Evolutionary conservation across 116 monocot species (phyloP).

Genomic region (Thalassia testudinum): DNA sequence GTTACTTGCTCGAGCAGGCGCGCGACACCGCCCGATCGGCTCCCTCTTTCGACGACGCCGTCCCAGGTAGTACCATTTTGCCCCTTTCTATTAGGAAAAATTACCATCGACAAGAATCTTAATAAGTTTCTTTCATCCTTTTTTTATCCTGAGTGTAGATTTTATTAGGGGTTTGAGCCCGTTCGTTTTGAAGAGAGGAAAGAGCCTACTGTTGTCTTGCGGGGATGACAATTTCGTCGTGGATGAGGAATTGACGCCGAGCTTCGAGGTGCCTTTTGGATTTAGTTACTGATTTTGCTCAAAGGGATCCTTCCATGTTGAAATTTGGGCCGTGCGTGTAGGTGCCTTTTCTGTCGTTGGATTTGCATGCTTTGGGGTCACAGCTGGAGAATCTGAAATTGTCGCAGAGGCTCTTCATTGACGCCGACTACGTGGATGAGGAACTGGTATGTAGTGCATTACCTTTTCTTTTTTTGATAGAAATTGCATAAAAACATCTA

Average conservation of each 20-base stretch:
- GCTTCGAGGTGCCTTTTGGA: slow-evolving; percentile 29
- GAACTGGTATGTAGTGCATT: slow-evolving; percentile 31
- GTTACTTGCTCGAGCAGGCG: slow-evolving; percentile 56
- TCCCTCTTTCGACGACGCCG: slow-evolving; percentile 2
- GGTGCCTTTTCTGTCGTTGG: slow-evolving; percentile 77
- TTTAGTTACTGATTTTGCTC: background rate
- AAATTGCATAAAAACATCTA: too few relatives aligned
- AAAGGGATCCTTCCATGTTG: too few relatives aligned
- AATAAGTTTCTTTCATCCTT: background rate
- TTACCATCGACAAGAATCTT: too few relatives aligned
- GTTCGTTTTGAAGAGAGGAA: slow-evolving; percentile 34
- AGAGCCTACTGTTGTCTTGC: slow-evolving; percentile 33
- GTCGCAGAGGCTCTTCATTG: slow-evolving; percentile 75
- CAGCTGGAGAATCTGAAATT: slow-evolving; percentile 62
- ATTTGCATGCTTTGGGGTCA: slow-evolving; percentile 54
- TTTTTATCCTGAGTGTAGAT: slow-evolving; percentile 14
- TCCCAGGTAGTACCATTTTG: slow-evolving; percentile 11
- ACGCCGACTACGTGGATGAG: slow-evolving; percentile 48
- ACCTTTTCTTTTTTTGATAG: background rate
- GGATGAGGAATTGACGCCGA: slow-evolving; percentile 40
- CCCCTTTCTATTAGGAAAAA: background rate
- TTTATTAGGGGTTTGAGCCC: slow-evolving; percentile 47
- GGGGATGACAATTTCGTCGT: slow-evolving; percentile 63
- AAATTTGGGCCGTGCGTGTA: slow-evolving; percentile 7
- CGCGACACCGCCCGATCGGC: background rate